Evolutionary conservation across 148 eudicot species (phyloP), one percentile per base, ranked within the genome.

Genomic region (Spergularia marina): DNA sequence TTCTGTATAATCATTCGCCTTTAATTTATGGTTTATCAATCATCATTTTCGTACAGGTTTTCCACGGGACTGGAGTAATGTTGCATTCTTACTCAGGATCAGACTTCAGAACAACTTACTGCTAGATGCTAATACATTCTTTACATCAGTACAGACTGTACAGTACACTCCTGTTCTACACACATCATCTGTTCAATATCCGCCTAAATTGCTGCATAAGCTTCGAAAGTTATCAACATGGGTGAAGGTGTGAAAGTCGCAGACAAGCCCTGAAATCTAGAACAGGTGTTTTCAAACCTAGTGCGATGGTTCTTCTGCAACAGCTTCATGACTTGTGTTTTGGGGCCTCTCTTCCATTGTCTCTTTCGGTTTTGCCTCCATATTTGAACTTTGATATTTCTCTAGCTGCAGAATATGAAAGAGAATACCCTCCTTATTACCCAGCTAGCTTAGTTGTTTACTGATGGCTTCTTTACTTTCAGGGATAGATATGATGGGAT

Each of bases 381-480:
- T 59, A 20, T 68, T 55, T 10, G 74, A 65, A 53, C 16, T 74
- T 69, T 76, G 79, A 18, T 17, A 66, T 55, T 67, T 70, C 71
- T 79, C 82, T 57, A 82, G 54, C 85, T 82, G 85, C 65, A 58
- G 23, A 52, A 30, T 11, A 70, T 1, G 65, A 15, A 21, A 65
- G 66, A 47, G 0, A 20, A 15, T 20, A 1, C 25, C 7, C 21
- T 10, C 6, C 77, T 51, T 3, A n/a, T 53, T 17, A 9, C 57
- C 64, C 40, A 36, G 36, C 30, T 9, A 13, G 44, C n/a, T 56
- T 41, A 7, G 2, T 39, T 1, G 2, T 40, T 15, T 20, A 17
- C 69, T 25, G 49, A 49, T 74, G 18, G 11, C 4, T 44, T 9
- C 8, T 44, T 44, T 44, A 44, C 49, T 4, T 44, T 44, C 0